A percentile compares a stretch with the other conserved stretches of the same genome.
Evolutionary conservation across 1,284 basidiomycete genomes (phyloP).

Genomic region (Ustilago tritici): DNA sequence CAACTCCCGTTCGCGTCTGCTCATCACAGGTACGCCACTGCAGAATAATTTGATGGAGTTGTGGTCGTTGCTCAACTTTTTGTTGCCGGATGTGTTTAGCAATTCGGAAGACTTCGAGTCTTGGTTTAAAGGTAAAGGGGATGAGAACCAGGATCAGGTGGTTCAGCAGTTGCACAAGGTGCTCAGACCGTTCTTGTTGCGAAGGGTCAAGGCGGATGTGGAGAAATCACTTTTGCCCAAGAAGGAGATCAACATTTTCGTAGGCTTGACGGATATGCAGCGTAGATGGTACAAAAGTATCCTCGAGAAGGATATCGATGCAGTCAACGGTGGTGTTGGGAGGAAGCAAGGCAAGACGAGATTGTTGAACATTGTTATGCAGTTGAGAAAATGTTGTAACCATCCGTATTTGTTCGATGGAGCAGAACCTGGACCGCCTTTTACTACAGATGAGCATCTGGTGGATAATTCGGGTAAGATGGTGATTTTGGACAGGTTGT

Average conservation of each 20-base stretch:
- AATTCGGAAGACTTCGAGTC: constrained; percentile 76
- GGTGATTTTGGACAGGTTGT: constrained; percentile 94
- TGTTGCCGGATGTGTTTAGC: constrained; percentile 72
- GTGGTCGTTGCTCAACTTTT: constrained; percentile 92
- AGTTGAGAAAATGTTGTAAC: constrained; percentile 77
- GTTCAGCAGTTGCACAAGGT: constrained; percentile 99
- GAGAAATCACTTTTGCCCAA: constrained; percentile 96
- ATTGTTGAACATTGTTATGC: constrained; percentile 99
- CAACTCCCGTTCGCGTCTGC: constrained; percentile 84
- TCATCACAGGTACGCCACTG: constrained; percentile 97
- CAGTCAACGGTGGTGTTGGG: constrained; percentile 78
- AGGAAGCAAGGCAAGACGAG: constrained; percentile 99
- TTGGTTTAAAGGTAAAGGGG: constrained; percentile 77
- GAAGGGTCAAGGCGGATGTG: constrained; percentile 96
- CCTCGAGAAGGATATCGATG: constrained; percentile 98
- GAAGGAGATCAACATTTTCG: constrained; percentile 99
- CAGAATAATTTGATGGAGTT: constrained; percentile 98
- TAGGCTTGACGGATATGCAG: constrained; percentile 98
- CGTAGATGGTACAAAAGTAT: constrained; percentile 85
- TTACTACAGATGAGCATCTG: constrained; percentile 97
- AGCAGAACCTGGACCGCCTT: constrained; percentile 91
- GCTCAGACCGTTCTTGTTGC: constrained; percentile 89
- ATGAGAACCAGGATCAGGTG: constrained; percentile 78
- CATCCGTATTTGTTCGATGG: constrained; percentile 74
- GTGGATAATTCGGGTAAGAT: constrained; percentile 96